Percentiles rank a stretch among this genome's conserved stretches.
These are phyloP conservation scores for Phaeotremella fagi DNA, from an alignment of 768 basidiomycete genomes.

Conservation along the genomic window DNA sequence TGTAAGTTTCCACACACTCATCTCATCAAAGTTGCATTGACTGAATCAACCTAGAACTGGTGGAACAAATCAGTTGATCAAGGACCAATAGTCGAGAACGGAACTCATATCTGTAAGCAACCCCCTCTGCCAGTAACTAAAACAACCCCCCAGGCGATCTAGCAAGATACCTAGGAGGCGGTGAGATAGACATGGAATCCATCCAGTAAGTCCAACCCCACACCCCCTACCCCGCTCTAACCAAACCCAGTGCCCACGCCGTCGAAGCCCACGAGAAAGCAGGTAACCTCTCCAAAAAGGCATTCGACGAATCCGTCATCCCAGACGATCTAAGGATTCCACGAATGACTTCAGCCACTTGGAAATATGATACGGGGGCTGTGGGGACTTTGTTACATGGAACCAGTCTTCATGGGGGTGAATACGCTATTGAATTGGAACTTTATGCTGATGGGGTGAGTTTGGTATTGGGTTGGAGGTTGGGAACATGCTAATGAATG, in stretches of 20 bases:
- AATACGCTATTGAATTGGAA: constrained; percentile 91
- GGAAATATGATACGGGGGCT: constrained; percentile 95
- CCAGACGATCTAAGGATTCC: constrained; percentile 83
- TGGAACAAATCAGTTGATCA: constrained; percentile 44
- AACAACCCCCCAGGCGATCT: constrained; percentile 52
- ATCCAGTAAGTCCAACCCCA: constrained; percentile 49
- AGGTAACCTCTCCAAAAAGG: constrained; percentile 70
- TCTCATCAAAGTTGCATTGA: background rate
- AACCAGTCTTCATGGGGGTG: constrained; percentile 78
- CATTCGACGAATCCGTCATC: constrained; percentile 77
- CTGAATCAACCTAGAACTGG: constrained; percentile 34
- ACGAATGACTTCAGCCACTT: constrained; percentile 86
- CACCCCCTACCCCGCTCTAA: too few species aligned
- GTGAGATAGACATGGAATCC: constrained; percentile 69
- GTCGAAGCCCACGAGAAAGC: constrained; percentile 87
- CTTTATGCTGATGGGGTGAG: constrained; percentile 76
- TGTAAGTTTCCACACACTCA: constrained; percentile 12
- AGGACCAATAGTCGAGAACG: constrained; percentile 46
- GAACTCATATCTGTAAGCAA: constrained; percentile 80
- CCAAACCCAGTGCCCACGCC: constrained; percentile 62
- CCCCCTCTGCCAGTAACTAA: background rate
- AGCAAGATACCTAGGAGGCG: constrained; percentile 88
- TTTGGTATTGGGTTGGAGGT: constrained; percentile 21
- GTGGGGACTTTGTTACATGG: constrained; percentile 86
- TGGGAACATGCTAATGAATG: constrained; percentile 4